Evolutionary conservation across 2,329 filamentous ascomycete species (phyloP).

Genomic region (Pseudocercospora ulei): DNA sequence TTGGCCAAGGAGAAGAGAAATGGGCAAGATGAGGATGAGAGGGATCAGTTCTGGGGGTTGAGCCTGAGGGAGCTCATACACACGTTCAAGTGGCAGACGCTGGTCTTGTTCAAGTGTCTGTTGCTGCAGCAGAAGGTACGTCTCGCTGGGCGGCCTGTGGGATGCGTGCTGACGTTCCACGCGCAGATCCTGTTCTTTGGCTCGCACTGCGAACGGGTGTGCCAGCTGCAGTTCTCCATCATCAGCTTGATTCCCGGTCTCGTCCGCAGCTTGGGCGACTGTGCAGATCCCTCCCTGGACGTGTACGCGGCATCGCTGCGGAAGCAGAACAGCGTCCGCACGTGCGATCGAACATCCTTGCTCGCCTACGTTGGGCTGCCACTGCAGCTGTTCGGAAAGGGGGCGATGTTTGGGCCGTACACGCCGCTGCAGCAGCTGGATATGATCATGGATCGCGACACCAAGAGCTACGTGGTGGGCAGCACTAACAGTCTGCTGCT

Average conservation of each 20-base stretch:
- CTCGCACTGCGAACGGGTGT: constrained; percentile 86
- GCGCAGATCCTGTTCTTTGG: constrained; percentile 93
- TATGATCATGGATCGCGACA: constrained; percentile 81
- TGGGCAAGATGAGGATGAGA: constrained; percentile 57
- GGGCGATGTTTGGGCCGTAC: constrained; percentile 90
- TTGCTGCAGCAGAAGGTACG: constrained; percentile 83
- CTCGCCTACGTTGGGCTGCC: constrained; percentile 91
- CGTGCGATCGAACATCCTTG: constrained; percentile 82
- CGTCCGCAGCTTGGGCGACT: constrained; percentile 84
- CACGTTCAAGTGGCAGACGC: constrained; percentile 87
- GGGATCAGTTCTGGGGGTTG: constrained; percentile 74
- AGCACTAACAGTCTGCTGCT: constrained; percentile 91
- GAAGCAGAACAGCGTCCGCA: constrained; percentile 74
- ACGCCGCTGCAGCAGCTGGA: constrained; percentile 94
- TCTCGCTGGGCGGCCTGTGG: neutral
- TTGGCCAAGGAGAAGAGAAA: constrained; percentile 48
- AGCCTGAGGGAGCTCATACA: constrained; percentile 66
- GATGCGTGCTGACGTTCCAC: constrained; percentile 12
- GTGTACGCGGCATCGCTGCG: constrained; percentile 64
- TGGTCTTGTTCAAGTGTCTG: constrained; percentile 88
- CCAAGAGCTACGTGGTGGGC: constrained; percentile 94
- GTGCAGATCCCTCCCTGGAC: constrained; percentile 86
- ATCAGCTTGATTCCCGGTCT: constrained; percentile 91
- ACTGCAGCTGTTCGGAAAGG: constrained; percentile 90
- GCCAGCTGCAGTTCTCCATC: constrained; percentile 97